A percentile compares a stretch with the other conserved stretches of the same genome.
Conservation (phyloP, 2,329 filamentous ascomycete genomes). For the Aspergillus ustus region DNA sequence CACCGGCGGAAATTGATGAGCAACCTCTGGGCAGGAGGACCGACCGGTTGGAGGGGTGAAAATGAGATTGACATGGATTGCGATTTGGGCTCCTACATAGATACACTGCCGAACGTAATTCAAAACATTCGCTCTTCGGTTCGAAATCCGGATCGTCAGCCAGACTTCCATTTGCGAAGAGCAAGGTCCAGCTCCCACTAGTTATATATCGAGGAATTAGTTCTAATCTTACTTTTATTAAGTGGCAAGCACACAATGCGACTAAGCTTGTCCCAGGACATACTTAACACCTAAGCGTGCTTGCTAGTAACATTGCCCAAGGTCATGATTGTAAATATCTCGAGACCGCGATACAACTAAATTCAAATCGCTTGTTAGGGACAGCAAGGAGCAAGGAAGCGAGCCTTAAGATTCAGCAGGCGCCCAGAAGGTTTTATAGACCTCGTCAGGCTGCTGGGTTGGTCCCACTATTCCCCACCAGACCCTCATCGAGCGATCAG, state of each 20-base stretch:
- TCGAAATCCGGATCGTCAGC: neutral
- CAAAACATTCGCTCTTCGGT: neutral
- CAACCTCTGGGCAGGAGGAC: neutral
- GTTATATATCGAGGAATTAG: no score
- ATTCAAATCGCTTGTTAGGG: neutral
- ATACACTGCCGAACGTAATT: no score
- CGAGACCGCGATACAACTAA: neutral
- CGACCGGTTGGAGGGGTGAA: no score
- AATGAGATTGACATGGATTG: no score
- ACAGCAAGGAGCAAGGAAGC: no score
- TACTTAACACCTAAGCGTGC: neutral
- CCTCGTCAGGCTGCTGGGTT: no score
- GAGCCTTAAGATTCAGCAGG: no score
- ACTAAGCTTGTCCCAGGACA: neutral
- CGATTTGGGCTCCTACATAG: no score
- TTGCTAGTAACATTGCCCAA: neutral
- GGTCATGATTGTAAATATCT: neutral
- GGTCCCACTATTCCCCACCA: neutral
- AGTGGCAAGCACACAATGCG: neutral
- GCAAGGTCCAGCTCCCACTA: neutral
- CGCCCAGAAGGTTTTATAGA: no score
- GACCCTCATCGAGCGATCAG: neutral
- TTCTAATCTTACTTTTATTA: no score
- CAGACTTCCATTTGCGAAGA: neutral
- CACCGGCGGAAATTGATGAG: no score